These are phyloP conservation scores for Citrus sinensis DNA, from an alignment of 345 rosid genomes.

Conservation along the genomic window DNA sequence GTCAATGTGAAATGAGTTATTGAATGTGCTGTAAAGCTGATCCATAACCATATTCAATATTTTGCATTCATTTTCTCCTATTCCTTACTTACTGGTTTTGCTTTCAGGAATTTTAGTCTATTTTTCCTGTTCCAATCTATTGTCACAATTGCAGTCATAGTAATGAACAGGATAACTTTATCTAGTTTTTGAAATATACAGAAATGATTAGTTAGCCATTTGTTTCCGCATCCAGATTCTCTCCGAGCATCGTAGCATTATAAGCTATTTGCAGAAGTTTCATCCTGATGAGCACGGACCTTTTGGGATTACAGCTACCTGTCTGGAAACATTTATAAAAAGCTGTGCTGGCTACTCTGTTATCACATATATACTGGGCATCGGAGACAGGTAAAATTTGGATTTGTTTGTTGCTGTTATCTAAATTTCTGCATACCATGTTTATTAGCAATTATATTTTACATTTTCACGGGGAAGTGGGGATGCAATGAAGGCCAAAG, in stretches of 20 bases:
- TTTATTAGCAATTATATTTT: background rate
- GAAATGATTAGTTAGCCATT: background rate
- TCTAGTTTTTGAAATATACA: background rate
- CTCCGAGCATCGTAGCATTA: conserved; percentile 90
- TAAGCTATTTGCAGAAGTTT: conserved; percentile 89
- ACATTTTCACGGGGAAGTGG: background rate
- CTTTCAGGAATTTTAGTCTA: background rate
- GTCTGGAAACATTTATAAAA: conserved; percentile 95
- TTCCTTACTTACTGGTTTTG: background rate
- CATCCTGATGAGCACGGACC: conserved; percentile 97
- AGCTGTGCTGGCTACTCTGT: conserved; percentile 99
- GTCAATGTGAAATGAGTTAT: background rate
- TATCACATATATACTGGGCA: conserved; percentile 93
- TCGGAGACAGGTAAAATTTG: conserved; percentile 82
- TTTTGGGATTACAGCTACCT: conserved; percentile 88
- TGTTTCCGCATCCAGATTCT: conserved; percentile 56
- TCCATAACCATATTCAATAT: background rate
- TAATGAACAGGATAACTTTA: background rate
- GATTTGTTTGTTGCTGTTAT: background rate
- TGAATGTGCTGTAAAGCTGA: background rate
- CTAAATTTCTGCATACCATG: background rate
- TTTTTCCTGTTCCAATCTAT: background rate
- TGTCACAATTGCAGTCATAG: background rate
- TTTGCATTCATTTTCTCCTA: background rate
- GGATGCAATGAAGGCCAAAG: background rate